Conservation (phyloP, 2,329 filamentous ascomycete genomes). For the Diaporthe sp. region DNA sequence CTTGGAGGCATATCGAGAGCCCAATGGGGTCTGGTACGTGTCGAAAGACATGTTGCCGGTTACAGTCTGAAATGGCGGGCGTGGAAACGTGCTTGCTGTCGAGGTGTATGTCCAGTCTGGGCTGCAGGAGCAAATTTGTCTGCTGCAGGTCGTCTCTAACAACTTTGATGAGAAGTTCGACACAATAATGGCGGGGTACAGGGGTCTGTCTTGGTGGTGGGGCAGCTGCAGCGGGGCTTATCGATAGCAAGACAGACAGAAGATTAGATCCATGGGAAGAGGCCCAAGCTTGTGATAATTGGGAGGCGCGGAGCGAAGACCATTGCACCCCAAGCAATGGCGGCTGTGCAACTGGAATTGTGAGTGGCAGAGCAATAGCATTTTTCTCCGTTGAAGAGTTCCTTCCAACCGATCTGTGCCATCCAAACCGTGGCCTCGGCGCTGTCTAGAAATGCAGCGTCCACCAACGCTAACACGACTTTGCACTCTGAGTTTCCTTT, state of each 20-base stretch:
- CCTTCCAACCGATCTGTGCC: too few species aligned
- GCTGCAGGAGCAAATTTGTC: neutral
- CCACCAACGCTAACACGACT: too few species aligned
- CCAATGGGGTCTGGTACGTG: conserved; percentile 75
- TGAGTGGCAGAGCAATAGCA: too few species aligned
- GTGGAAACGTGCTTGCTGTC: neutral
- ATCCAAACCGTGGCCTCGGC: too few species aligned
- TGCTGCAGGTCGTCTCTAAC: neutral
- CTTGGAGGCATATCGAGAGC: conserved; percentile 76
- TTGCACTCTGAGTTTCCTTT: too few species aligned
- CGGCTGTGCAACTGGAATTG: too few species aligned
- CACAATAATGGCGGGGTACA: conserved; percentile 27
- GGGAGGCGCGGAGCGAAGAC: too few species aligned
- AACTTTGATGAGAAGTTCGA: conserved; percentile 25
- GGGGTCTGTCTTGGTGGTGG: neutral
- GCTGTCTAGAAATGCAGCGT: too few species aligned
- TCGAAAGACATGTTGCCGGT: conserved; percentile 46
- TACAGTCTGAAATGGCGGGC: neutral
- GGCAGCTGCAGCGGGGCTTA: conserved; percentile 18
- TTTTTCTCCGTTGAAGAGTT: too few species aligned
- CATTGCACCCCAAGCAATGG: too few species aligned
- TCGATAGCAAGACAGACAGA: conserved; percentile 16
- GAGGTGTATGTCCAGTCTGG: neutral
- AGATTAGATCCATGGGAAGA: neutral
- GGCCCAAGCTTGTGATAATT: neutral